phyloP scores from a whole-genome alignment of 345 rosid genomes.

The Cardamine occulta region DNA sequence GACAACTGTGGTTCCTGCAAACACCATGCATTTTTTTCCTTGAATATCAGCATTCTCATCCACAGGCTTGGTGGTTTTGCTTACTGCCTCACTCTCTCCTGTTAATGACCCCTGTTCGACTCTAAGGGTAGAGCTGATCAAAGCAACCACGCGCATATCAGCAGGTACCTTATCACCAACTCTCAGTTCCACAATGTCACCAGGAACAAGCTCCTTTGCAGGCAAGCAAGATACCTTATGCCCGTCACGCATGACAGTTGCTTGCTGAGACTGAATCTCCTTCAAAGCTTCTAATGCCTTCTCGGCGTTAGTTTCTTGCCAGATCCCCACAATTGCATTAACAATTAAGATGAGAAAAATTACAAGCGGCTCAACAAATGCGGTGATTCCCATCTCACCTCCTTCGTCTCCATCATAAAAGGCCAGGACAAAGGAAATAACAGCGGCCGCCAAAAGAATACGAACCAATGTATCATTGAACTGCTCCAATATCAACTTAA shows the following conservation, averaged over 20 bases:
- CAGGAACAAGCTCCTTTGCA: slow-evolving; percentile 88
- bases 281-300: slow-evolving; percentile 91
- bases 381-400: slow-evolving; percentile 83
- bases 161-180: slow-evolving; percentile 97
- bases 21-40: slow-evolving; percentile 86
- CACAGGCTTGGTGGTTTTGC: slow-evolving; percentile 71
- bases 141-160: slow-evolving; percentile 71
- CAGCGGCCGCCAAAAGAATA: slow-evolving; percentile 75
- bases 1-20: slow-evolving; percentile 91
- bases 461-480: slow-evolving; percentile 83
- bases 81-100: slow-evolving; percentile 93
- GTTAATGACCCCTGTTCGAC: slow-evolving; percentile 92
- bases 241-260: slow-evolving; percentile 72
- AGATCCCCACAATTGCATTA: slow-evolving; percentile 84
- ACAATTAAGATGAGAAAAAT: slow-evolving; percentile 89
- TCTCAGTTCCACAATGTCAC: slow-evolving; percentile 82
- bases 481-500: slow-evolving; percentile 68
- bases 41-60: slow-evolving; percentile 76
- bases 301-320: slow-evolving; percentile 95
- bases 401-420: slow-evolving; percentile 85
- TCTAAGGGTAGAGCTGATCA: slow-evolving; percentile 82
- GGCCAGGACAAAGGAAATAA: slow-evolving; percentile 77
- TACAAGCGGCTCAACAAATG: slow-evolving; percentile 93
- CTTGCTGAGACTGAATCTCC: slow-evolving; percentile 88
- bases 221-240: slow-evolving; percentile 51